phyloP scores from a whole-genome alignment of 163 green algal genomes.

The Chloroidium sp. region DNA sequence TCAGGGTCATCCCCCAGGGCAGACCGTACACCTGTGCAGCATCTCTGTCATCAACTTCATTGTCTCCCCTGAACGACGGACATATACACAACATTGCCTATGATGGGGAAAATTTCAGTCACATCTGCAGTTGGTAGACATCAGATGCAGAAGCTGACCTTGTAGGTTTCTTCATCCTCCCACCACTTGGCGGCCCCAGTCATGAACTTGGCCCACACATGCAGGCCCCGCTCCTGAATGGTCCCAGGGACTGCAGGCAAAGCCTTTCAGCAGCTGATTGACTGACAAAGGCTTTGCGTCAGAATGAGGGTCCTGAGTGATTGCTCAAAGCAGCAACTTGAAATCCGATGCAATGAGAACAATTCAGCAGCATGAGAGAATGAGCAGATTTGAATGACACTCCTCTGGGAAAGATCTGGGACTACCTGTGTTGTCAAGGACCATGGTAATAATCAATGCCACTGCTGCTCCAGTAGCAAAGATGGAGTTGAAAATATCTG shows the following conservation, averaged over 20 bases:
- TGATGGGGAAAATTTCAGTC: too few species aligned
- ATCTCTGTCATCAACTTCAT: neutral
- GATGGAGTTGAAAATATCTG: slow-evolving; percentile 47
- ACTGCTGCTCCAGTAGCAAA: slow-evolving; percentile 54
- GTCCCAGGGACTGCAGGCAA: slow-evolving; percentile 5
- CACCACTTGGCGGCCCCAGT: slow-evolving; percentile 10
- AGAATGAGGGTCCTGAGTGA: too few species aligned
- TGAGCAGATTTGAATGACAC: too few species aligned
- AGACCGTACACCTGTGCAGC: slow-evolving; percentile 22
- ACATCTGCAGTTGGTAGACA: neutral
- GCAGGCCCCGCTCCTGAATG: slow-evolving; percentile 8
- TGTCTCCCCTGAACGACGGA: too few species aligned
- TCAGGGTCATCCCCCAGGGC: slow-evolving; percentile 19
- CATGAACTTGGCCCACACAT: slow-evolving; percentile 17
- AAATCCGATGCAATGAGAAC: too few species aligned
- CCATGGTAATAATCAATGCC: slow-evolving; percentile 48
- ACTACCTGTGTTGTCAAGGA: slow-evolving; percentile 53
- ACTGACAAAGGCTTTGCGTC: too few species aligned
- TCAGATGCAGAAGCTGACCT: neutral
- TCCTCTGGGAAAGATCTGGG: too few species aligned
- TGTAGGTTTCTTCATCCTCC: slow-evolving; percentile 7
- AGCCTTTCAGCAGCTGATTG: neutral
- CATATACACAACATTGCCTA: too few species aligned
- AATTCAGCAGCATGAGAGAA: too few species aligned
- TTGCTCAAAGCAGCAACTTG: too few species aligned